Evolutionary conservation across 768 basidiomycete species (phyloP).

Genomic region (Lactifluus piperatus): DNA sequence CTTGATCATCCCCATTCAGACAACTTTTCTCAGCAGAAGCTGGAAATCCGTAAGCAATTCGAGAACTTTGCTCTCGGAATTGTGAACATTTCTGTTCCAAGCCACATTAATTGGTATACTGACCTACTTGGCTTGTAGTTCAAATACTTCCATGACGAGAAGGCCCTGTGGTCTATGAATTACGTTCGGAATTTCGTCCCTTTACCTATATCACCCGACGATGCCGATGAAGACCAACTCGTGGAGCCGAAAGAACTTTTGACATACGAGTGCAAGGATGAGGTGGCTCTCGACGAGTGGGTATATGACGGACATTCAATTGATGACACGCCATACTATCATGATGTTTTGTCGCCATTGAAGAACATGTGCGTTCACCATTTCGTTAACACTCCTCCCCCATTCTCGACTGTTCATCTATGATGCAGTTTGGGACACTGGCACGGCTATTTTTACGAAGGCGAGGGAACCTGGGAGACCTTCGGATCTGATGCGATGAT

Average conservation of each 20-base stretch:
- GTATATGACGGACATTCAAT: conserved; percentile 11
- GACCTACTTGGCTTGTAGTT: neutral
- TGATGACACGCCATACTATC: neutral
- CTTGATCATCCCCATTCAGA: neutral
- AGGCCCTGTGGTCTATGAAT: neutral
- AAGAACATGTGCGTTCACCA: conserved; percentile 4
- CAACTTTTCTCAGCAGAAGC: conserved; percentile 20
- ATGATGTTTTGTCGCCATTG: neutral
- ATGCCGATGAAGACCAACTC: conserved; percentile 4
- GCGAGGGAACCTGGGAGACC: neutral
- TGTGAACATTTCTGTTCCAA: conserved; percentile 6
- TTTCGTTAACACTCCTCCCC: too few relatives aligned
- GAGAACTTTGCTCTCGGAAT: conserved; percentile 21
- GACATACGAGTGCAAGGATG: neutral
- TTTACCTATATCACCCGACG: neutral
- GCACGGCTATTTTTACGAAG: conserved; percentile 11
- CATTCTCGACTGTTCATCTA: neutral
- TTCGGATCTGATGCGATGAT: neutral
- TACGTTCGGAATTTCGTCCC: neutral
- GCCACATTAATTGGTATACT: neutral
- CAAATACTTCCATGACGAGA: neutral
- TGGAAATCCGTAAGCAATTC: conserved; percentile 19
- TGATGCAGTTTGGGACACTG: conserved; percentile 9
- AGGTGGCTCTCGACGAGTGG: conserved; percentile 1
- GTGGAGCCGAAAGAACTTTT: conserved; percentile 3